phyloP scores from a whole-genome alignment of 2,329 filamentous ascomycete genomes.

The Botryotinia narcissicola region DNA sequence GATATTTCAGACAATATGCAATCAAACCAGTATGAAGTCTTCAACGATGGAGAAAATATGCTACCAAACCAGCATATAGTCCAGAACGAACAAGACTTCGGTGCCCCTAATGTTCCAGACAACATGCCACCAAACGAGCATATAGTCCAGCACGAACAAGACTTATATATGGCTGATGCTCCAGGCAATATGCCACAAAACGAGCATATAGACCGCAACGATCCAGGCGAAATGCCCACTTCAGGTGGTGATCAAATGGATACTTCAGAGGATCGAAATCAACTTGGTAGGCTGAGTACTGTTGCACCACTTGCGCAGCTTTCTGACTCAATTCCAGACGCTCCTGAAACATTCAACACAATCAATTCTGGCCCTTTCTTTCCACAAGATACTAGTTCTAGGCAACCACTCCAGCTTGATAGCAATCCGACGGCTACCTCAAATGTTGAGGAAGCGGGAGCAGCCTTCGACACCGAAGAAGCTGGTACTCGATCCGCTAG shows the following conservation, averaged over 20 bases:
- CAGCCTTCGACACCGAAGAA: background rate
- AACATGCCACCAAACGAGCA: background rate
- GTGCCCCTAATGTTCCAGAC: background rate
- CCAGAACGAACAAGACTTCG: no score
- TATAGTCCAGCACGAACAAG: no score
- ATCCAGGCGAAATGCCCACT: background rate
- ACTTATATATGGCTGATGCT: background rate
- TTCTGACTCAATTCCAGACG: background rate
- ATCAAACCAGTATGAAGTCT: no score
- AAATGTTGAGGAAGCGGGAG: background rate
- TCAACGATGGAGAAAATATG: background rate
- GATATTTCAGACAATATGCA: no score
- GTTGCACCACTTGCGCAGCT: background rate
- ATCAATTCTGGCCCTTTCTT: no score
- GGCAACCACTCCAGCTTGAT: background rate
- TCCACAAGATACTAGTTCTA: background rate
- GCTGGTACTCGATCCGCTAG: background rate
- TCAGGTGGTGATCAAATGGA: background rate
- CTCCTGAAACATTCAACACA: background rate
- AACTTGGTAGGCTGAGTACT: background rate
- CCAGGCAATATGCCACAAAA: background rate
- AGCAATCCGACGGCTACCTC: no score
- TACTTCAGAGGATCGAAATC: background rate
- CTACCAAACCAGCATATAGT: background rate
- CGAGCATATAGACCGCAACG: background rate